A percentile compares a stretch with the other conserved stretches of the same genome.
phyloP scores from a whole-genome alignment of 768 basidiomycete genomes.

The Rhodotorula taiwanensis region DNA sequence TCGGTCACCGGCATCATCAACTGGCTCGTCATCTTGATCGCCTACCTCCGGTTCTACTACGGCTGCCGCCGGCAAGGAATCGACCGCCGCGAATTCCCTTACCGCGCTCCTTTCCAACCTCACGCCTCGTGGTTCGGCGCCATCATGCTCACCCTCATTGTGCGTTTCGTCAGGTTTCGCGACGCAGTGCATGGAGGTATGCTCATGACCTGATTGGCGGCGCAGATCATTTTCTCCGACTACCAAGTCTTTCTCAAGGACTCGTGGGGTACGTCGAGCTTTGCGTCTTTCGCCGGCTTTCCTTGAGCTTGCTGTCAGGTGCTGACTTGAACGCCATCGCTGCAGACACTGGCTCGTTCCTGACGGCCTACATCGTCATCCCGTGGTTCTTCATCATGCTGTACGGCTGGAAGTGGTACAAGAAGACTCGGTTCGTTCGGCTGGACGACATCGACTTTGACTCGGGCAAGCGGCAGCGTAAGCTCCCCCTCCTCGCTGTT shows the following conservation, averaged over 20 bases:
- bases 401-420: slow-evolving; percentile 16
- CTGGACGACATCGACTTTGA: slow-evolving; percentile 27
- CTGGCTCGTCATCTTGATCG: slow-evolving; percentile 70
- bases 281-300: background rate
- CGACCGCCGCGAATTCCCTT: slow-evolving; percentile 66
- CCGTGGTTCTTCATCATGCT: slow-evolving; percentile 33
- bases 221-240: slow-evolving; percentile 47
- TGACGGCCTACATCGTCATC: slow-evolving; percentile 66
- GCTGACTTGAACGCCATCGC: slow-evolving; percentile 30
- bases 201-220: background rate
- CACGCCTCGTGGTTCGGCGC: slow-evolving; percentile 46
- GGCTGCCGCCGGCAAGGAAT: slow-evolving; percentile 75
- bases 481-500: background rate
- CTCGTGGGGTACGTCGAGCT: too few species aligned
- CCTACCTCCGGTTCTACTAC: slow-evolving; percentile 75
- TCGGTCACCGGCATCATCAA: slow-evolving; percentile 54
- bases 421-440: slow-evolving; percentile 14
- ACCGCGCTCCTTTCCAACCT: slow-evolving; percentile 55
- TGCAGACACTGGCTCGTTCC: slow-evolving; percentile 55
- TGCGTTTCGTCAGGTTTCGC: too few species aligned
- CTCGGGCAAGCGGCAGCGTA: slow-evolving; percentile 5
- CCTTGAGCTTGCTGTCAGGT: background rate
- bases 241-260: slow-evolving; percentile 12
- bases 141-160: slow-evolving; percentile 37
- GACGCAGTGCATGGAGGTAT: too few species aligned